Evolutionary conservation across 305 asterid genomes (phyloP).

Genomic region (Fraxinus sp.): DNA sequence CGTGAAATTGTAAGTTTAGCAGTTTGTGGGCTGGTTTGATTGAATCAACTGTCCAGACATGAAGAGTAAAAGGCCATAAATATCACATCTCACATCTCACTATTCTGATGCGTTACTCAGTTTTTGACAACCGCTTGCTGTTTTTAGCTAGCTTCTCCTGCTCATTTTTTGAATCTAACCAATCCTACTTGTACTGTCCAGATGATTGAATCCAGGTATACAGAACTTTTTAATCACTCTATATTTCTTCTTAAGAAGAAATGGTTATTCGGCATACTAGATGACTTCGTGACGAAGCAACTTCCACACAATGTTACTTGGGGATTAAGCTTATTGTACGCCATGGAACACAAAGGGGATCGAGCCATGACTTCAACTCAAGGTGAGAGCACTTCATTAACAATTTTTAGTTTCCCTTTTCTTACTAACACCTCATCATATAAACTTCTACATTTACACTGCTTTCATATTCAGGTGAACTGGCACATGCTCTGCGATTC

Average conservation of each 20-base stretch:
- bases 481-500: constrained; percentile 93
- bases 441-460: background rate
- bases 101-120: constrained; percentile 4
- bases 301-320: constrained; percentile 98
- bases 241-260: constrained; percentile 77
- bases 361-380: constrained; percentile 94
- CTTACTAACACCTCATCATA: constrained; percentile 4
- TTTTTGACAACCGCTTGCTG: background rate
- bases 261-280: constrained; percentile 88
- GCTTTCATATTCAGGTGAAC: constrained; percentile 62
- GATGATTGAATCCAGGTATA: constrained; percentile 87
- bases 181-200: constrained; percentile 36
- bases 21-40: constrained; percentile 7
- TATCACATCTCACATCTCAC: background rate
- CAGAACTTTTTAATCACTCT: constrained; percentile 79
- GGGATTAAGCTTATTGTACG: constrained; percentile 96
- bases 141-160: constrained; percentile 23
- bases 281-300: constrained; percentile 93
- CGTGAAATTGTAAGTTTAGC: constrained; percentile 2
- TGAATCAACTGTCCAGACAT: background rate
- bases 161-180: constrained; percentile 8
- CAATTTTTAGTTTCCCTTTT: constrained; percentile 1
- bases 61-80: background rate
- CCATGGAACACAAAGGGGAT: constrained; percentile 91
- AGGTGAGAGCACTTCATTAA: constrained; percentile 47